These are phyloP conservation scores for Lyophyllum decastes DNA, from an alignment of 768 basidiomycete genomes.

Conservation along the genomic window DNA sequence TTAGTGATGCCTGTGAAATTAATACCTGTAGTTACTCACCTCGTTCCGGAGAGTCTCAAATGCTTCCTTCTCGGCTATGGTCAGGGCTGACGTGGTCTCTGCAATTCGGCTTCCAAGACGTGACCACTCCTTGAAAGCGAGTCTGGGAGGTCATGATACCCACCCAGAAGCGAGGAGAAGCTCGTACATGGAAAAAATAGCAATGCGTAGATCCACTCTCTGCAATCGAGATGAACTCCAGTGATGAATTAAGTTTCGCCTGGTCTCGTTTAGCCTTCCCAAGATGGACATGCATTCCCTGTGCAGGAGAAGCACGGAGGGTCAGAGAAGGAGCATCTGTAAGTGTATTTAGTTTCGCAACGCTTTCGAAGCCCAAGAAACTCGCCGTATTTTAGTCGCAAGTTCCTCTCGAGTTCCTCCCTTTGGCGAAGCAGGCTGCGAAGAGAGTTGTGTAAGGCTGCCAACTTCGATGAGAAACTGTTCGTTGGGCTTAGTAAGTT, in stretches of 20 bases:
- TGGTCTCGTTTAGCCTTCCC: conserved; percentile 65
- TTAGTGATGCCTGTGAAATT: neutral
- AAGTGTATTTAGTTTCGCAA: neutral
- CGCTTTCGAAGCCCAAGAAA: neutral
- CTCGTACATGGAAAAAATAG: conserved; percentile 64
- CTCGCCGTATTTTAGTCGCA: conserved; percentile 60
- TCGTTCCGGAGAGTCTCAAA: conserved; percentile 71
- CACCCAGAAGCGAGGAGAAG: neutral
- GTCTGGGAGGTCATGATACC: neutral
- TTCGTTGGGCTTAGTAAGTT: neutral
- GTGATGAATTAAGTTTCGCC: conserved; percentile 42
- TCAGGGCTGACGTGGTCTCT: conserved; percentile 54
- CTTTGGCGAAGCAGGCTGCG: conserved; percentile 44
- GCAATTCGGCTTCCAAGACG: conserved; percentile 68
- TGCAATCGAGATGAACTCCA: conserved; percentile 57
- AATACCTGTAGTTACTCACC: conserved; percentile 34
- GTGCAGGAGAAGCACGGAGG: conserved; percentile 64
- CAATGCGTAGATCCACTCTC: conserved; percentile 66
- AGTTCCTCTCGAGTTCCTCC: conserved; percentile 50
- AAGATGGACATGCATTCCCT: conserved; percentile 79
- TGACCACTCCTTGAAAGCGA: conserved; percentile 63
- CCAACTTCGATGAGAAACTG: conserved; percentile 64
- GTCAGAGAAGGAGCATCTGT: conserved; percentile 74
- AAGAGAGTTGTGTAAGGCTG: conserved; percentile 48
- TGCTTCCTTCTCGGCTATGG: conserved; percentile 66